A percentile compares a stretch with the other conserved stretches of the same genome.
Conservation (phyloP, 1,284 basidiomycete genomes). For the Coniophora puteana region DNA sequence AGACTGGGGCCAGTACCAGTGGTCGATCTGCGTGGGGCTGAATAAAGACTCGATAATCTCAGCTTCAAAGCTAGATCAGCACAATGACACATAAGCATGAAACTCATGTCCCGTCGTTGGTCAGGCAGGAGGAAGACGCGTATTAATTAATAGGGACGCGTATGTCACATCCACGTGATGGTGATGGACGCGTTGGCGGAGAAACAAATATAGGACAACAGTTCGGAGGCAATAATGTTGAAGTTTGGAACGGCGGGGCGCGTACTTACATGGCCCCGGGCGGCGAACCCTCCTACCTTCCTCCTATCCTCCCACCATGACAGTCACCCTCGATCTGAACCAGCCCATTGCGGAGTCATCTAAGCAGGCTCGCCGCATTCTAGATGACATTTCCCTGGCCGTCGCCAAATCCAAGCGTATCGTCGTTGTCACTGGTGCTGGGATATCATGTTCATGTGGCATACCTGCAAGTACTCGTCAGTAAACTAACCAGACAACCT, state of each 20-base stretch:
- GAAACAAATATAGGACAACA: slow-evolving; percentile 27
- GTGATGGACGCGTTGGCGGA: slow-evolving; percentile 32
- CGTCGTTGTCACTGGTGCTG: slow-evolving; percentile 86
- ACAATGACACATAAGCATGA: too few relatives aligned
- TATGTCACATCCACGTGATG: too few relatives aligned
- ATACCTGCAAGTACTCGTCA: slow-evolving; percentile 68
- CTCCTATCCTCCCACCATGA: slow-evolving; percentile 37
- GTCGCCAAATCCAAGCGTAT: slow-evolving; percentile 84
- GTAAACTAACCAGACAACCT: neutral
- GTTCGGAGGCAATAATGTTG: slow-evolving; percentile 17
- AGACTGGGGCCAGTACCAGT: too few relatives aligned
- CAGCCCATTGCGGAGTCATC: slow-evolving; percentile 42
- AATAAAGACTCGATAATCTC: neutral
- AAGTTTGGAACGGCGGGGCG: slow-evolving; percentile 9
- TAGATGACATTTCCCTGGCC: slow-evolving; percentile 66
- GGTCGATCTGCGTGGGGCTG: neutral
- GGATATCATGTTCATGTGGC: slow-evolving; percentile 90
- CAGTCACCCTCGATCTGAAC: slow-evolving; percentile 52
- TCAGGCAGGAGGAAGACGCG: too few relatives aligned
- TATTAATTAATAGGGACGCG: too few relatives aligned
- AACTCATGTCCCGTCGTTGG: too few relatives aligned
- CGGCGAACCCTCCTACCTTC: slow-evolving; percentile 5
- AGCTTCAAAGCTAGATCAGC: too few relatives aligned
- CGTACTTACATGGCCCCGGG: neutral
- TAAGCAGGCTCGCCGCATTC: slow-evolving; percentile 49